Evolutionary conservation across 768 basidiomycete species (phyloP).

Genomic region (Omphalotus guepiniiformis): DNA sequence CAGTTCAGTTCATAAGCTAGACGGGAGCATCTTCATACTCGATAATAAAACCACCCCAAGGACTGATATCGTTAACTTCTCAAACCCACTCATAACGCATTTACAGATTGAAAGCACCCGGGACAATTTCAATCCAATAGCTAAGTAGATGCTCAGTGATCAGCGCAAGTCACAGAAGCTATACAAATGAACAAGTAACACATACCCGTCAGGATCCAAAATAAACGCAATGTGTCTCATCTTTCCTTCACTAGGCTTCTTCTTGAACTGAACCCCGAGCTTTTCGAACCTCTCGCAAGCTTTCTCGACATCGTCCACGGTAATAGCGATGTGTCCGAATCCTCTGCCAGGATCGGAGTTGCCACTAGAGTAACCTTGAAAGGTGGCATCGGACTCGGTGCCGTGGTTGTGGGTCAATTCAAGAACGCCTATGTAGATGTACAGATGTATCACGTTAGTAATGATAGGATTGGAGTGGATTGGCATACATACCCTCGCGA

Average conservation of each 20-base stretch:
- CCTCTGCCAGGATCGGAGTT: constrained; percentile 78
- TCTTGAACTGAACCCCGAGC: constrained; percentile 83
- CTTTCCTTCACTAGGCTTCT: constrained; percentile 77
- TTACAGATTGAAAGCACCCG: constrained; percentile 25
- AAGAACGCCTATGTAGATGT: constrained; percentile 52
- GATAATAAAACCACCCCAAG: no score
- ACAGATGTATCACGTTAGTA: not conserved
- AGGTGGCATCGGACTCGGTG: constrained; percentile 73
- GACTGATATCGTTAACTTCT: no score
- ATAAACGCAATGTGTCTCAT: constrained; percentile 86
- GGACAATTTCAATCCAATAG: constrained; percentile 61
- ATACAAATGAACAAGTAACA: not conserved
- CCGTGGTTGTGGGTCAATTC: constrained; percentile 91
- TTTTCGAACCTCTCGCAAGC: constrained; percentile 82
- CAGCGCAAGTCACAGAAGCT: not conserved
- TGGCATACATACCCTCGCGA: constrained; percentile 56
- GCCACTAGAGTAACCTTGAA: constrained; percentile 81
- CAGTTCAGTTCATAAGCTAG: no score
- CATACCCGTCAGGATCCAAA: constrained; percentile 78
- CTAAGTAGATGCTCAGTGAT: constrained; percentile 23
- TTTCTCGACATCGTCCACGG: constrained; percentile 76
- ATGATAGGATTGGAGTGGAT: not conserved
- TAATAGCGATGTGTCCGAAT: constrained; percentile 88
- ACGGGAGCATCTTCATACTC: no score
- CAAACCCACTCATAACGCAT: no score